A percentile compares a stretch with the other conserved stretches of the same genome.
phyloP scores from a whole-genome alignment of 306 rosid species.

The Prunus salicina region DNA sequence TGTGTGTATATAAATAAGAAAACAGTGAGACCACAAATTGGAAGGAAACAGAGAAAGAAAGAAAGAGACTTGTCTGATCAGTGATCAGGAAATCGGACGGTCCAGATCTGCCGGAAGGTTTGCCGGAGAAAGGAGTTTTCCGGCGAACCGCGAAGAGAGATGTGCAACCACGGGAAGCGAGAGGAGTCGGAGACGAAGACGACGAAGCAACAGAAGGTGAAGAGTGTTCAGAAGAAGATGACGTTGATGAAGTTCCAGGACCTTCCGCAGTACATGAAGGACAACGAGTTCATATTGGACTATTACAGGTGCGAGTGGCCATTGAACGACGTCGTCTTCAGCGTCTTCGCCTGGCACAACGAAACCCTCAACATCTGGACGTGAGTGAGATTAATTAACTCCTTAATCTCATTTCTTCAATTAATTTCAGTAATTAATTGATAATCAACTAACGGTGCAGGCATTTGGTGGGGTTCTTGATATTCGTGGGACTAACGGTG shows the following conservation, averaged over 20 bases:
- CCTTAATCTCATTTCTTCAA: neutral
- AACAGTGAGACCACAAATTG: neutral
- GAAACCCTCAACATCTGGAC: slow-evolving; percentile 93
- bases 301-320: slow-evolving; percentile 91
- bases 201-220: neutral
- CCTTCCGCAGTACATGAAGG: slow-evolving; percentile 73
- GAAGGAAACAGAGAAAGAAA: no score
- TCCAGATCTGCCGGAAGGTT: slow-evolving; percentile 22
- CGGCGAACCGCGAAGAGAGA: neutral
- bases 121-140: no score
- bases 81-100: neutral
- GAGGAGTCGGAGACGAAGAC: neutral
- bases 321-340: slow-evolving; percentile 58
- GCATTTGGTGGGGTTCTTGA: slow-evolving; percentile 69
- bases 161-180: slow-evolving; percentile 12
- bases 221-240: neutral
- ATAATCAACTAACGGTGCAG: slow-evolving; percentile 25
- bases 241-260: slow-evolving; percentile 60
- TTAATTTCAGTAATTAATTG: neutral
- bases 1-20: neutral
- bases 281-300: slow-evolving; percentile 79
- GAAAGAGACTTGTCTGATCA: neutral
- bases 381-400: slow-evolving; percentile 26
- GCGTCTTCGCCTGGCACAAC: slow-evolving; percentile 82
- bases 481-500: slow-evolving; percentile 52